A percentile compares a stretch with the other conserved stretches of the same genome.
Evolutionary conservation across 179 eudicot genomes (phyloP).

Genomic region (Amaranthus tricolor): DNA sequence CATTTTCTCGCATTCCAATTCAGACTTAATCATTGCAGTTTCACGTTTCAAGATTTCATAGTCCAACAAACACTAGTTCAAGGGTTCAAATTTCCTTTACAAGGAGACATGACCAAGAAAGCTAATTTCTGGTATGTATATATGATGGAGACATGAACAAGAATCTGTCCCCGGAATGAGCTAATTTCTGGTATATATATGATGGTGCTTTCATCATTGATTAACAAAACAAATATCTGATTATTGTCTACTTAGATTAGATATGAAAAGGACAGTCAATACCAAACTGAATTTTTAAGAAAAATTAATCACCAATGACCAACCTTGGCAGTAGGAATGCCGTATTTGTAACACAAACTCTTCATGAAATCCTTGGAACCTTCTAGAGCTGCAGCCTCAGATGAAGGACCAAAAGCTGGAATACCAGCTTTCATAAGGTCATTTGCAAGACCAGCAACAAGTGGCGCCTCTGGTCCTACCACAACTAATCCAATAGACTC

Average conservation of each 20-base stretch:
- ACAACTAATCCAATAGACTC: constrained; percentile 74
- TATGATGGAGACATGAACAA: neutral
- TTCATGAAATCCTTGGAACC: constrained; percentile 97
- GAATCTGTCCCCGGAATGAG: neutral
- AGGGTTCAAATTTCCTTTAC: too few species aligned
- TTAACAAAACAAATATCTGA: neutral
- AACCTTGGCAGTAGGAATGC: constrained; percentile 97
- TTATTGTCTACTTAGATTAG: neutral
- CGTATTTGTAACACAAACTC: constrained; percentile 83
- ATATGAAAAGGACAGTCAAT: neutral
- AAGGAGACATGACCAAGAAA: neutral
- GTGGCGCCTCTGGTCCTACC: constrained; percentile 95
- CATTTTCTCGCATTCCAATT: neutral
- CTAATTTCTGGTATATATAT: neutral
- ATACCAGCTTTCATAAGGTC: constrained; percentile 75
- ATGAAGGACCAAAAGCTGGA: constrained; percentile 89
- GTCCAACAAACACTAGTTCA: neutral
- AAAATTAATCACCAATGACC: constrained; percentile 7
- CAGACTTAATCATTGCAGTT: neutral
- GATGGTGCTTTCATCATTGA: neutral
- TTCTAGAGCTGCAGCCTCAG: constrained; percentile 92
- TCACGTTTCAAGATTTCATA: neutral
- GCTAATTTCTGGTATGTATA: neutral
- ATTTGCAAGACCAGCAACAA: constrained; percentile 88
- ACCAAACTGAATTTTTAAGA: constrained; percentile 1